Percentiles rank a stretch among this genome's conserved stretches.
These are phyloP conservation scores for Inosperma sp. DNA, from an alignment of 768 basidiomycete genomes.

Conservation along the genomic window DNA sequence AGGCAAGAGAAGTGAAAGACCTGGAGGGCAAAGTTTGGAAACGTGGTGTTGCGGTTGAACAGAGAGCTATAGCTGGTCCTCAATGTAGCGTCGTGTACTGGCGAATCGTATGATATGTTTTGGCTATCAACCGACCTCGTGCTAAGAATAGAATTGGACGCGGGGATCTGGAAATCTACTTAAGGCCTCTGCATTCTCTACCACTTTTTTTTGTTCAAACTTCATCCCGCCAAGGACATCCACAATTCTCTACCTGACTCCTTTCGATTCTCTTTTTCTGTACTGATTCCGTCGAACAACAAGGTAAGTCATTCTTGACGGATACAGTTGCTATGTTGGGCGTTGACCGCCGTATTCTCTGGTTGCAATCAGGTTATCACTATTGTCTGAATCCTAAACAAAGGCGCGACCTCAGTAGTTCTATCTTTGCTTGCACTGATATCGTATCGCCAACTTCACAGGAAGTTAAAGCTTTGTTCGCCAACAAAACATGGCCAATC, in stretches of 20 bases:
- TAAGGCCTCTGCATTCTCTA: neutral
- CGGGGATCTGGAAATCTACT: neutral
- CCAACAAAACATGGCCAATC: slow-evolving; percentile 21
- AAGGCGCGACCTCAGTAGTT: too few species aligned
- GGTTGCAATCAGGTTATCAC: too few species aligned
- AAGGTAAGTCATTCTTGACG: too few species aligned
- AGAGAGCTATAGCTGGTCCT: slow-evolving; percentile 57
- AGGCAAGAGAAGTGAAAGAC: slow-evolving; percentile 52
- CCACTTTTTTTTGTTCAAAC: too few species aligned
- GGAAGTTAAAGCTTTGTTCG: slow-evolving; percentile 31
- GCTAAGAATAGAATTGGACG: neutral
- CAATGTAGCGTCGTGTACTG: slow-evolving; percentile 67
- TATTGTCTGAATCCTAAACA: too few species aligned
- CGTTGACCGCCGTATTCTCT: too few species aligned
- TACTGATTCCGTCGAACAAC: slow-evolving; percentile 7
- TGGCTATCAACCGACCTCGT: neutral
- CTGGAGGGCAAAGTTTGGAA: slow-evolving; percentile 58
- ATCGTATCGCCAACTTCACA: slow-evolving; percentile 26
- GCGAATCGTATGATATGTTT: slow-evolving; percentile 44
- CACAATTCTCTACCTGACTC: neutral
- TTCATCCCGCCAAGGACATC: neutral
- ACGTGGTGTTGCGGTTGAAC: slow-evolving; percentile 57
- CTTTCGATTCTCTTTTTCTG: neutral
- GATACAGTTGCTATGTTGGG: too few species aligned
- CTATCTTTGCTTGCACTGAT: slow-evolving; percentile 11